Percentiles rank a stretch among this genome's conserved stretches.
Evolutionary conservation across 2,329 filamentous ascomycete species (phyloP).

Genomic region (Sporothrix inflata): DNA sequence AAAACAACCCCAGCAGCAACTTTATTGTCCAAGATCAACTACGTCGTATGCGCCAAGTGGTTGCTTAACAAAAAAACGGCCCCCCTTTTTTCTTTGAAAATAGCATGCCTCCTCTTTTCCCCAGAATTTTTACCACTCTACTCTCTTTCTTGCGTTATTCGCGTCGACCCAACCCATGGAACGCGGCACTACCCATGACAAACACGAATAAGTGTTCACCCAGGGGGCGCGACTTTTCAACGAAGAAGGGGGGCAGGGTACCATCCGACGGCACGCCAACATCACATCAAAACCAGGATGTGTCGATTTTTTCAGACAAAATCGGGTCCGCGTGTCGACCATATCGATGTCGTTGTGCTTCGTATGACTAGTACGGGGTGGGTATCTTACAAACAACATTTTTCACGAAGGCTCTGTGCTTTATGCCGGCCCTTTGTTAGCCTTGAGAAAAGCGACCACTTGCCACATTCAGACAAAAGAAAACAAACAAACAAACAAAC

Average conservation of each 20-base stretch:
- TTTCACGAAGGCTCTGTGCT: background rate
- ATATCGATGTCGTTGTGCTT: background rate
- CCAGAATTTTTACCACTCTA: conserved; percentile 13
- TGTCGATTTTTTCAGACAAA: conserved; percentile 6
- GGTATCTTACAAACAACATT: background rate
- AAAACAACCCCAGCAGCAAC: background rate
- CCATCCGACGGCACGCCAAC: conserved; percentile 11
- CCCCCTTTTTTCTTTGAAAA: background rate
- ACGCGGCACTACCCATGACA: conserved; percentile 13
- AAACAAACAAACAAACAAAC: conserved; percentile 16
- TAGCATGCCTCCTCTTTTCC: conserved; percentile 6
- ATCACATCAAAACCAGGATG: background rate
- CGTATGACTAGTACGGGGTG: background rate
- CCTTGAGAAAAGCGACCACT: background rate
- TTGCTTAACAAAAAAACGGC: background rate
- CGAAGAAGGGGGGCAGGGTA: background rate
- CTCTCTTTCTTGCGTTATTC: conserved; percentile 17
- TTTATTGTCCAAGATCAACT: background rate
- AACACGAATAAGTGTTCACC: background rate
- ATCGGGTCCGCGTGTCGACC: background rate
- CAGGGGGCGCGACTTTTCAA: background rate
- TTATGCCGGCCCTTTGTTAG: background rate
- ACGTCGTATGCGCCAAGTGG: conserved; percentile 3
- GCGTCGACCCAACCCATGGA: conserved; percentile 9
- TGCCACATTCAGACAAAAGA: conserved; percentile 14